Evolutionary conservation across 2,329 filamentous ascomycete genomes (phyloP), one percentile per base, ranked within the genome.

Genomic region (Fusarium secorum): DNA sequence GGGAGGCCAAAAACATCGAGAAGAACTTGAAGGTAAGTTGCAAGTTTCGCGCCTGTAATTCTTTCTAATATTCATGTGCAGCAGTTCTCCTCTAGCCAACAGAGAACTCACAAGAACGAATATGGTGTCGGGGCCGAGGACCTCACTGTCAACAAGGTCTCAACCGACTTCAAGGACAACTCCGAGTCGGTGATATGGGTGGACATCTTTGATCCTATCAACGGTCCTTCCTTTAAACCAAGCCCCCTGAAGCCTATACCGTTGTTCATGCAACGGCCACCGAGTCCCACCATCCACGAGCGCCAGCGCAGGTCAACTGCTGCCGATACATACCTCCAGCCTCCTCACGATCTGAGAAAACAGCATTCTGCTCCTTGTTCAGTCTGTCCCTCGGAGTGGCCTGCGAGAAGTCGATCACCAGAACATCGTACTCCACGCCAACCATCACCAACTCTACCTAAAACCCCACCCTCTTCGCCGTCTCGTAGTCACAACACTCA

Each of bases 201-300:
- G 11, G 83, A 85, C 36, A 81, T 86, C 8, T 77, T 78, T 32
- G 83, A 89, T 65, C 86, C 87, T 0, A 65, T 88, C 15, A 81
- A 83, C 18, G 77, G 81, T 14, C 78, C 80, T 7, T 79, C 83
- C 4, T 88, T 88, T 72, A 81, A 79, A 66, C 84, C 85, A 4
- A 83, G 81, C 56, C 82, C 80, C 7, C 80, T 85, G 15, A 89
- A 88, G 66, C 85, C 86, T 3, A 81, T 88, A 15, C 87, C 87
- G 0, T 64, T 71, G 18, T 85, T 83, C 76, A 86, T 86, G 83
- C 81, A 79, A 48, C 64, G 73, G 75, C 33, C 64, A 4, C 72
- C 74, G 18, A 74, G 55, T 20, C 64, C 74, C 14, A 71, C 74
- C 14, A 68, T 44, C 13, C 44, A 20, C 42, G 61, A 57, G 28